Percentiles rank a stretch among this genome's conserved stretches.
These are phyloP conservation scores for Ilex aquifolium DNA, from an alignment of 257 asterid genomes.

Conservation along the genomic window DNA sequence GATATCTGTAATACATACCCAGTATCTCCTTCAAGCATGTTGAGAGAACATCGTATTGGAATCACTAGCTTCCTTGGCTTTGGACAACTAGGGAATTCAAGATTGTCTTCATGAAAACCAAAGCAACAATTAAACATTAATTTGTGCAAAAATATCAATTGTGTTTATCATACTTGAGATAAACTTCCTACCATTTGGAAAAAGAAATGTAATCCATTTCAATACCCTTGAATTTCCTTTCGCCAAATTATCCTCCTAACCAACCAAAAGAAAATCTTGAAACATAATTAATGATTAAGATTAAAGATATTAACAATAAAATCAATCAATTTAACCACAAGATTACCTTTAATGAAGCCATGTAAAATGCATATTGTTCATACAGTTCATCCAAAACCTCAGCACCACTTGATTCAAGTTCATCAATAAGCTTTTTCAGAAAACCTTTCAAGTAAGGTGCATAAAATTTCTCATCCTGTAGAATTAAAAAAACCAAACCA, in stretches of 20 bases:
- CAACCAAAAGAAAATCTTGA: conserved; percentile 1
- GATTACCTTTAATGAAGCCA: conserved; percentile 55
- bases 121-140: background rate
- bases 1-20: conserved; percentile 39
- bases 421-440: conserved; percentile 69
- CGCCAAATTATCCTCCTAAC: conserved; percentile 45
- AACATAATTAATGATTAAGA: background rate
- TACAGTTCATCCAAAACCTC: conserved; percentile 72
- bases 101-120: conserved; percentile 28
- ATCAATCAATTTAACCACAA: background rate
- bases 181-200: conserved; percentile 44
- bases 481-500: background rate
- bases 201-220: conserved; percentile 69
- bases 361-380: conserved; percentile 51
- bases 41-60: conserved; percentile 67
- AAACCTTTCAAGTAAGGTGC: conserved; percentile 58
- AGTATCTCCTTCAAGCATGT: conserved; percentile 96
- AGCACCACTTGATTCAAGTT: conserved; percentile 61
- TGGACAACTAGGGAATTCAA: conserved; percentile 29
- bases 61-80: conserved; percentile 48
- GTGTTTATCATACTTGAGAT: background rate
- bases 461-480: conserved; percentile 45
- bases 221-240: conserved; percentile 51
- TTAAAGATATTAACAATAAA: background rate
- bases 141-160: conserved; percentile 2